Conservation (phyloP, 2,329 filamentous ascomycete genomes). For the Sporothrix phasma region DNA sequence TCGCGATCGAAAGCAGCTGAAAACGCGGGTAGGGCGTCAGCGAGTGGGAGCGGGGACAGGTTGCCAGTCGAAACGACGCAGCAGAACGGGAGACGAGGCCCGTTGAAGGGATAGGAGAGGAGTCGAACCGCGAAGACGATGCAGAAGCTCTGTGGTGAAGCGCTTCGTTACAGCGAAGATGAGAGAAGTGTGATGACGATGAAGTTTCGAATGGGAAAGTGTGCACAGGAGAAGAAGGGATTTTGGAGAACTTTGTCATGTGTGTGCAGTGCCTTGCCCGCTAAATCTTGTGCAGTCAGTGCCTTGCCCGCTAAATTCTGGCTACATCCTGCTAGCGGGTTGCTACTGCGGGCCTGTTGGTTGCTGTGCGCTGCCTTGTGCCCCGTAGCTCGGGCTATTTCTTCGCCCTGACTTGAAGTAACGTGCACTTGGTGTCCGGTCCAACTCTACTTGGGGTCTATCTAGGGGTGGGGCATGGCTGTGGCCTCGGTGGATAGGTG, state of each 20-base stretch:
- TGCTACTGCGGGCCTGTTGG: not conserved
- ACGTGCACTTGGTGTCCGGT: not conserved
- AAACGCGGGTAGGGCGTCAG: not conserved
- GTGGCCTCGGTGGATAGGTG: not conserved
- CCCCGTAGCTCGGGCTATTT: not conserved
- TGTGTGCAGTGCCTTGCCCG: constrained; percentile 13
- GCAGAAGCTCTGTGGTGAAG: not conserved
- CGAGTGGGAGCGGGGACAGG: not conserved
- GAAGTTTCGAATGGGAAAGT: constrained; percentile 4
- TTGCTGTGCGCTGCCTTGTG: not conserved
- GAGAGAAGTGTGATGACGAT: constrained; percentile 9
- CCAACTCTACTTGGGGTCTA: too few relatives aligned
- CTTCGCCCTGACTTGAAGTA: constrained; percentile 2
- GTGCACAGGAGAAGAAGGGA: constrained; percentile 10
- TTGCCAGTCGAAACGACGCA: constrained; percentile 9
- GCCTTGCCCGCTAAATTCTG: constrained; percentile 9
- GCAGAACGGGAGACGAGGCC: constrained; percentile 10
- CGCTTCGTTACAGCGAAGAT: not conserved
- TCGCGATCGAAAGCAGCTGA: constrained; percentile 4
- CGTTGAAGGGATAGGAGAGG: constrained; percentile 2
- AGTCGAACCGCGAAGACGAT: not conserved
- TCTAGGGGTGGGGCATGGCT: too few relatives aligned
- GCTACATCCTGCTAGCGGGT: not conserved
- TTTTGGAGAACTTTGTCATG: constrained; percentile 13
- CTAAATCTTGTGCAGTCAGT: constrained; percentile 12